A percentile compares a stretch with the other conserved stretches of the same genome.
phyloP scores from a whole-genome alignment of 495 filamentous ascomycete genomes.

The Antarctomyces pellizariae region DNA sequence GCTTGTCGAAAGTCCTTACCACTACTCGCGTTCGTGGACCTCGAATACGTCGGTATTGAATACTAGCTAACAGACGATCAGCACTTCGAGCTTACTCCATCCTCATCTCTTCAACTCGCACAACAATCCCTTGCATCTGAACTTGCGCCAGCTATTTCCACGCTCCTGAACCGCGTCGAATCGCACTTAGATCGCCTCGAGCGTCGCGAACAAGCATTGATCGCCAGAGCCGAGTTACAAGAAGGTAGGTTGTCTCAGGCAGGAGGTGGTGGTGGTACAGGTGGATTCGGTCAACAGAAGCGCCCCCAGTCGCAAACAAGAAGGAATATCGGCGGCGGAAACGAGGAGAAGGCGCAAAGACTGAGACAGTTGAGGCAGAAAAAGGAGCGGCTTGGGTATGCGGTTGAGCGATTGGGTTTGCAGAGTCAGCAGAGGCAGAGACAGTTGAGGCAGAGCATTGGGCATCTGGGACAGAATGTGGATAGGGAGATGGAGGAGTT shows the following conservation, averaged over 20 bases:
- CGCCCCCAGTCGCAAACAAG: slow-evolving; percentile 11
- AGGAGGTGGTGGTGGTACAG: slow-evolving; percentile 6
- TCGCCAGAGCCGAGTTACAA: slow-evolving; percentile 45
- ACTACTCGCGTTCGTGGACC: slow-evolving; percentile 34
- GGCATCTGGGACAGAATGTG: slow-evolving; percentile 4
- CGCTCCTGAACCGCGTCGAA: slow-evolving; percentile 37
- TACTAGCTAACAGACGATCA: slow-evolving; percentile 10
- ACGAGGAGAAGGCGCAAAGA: slow-evolving; percentile 29
- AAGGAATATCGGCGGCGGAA: slow-evolving; percentile 13
- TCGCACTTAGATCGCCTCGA: slow-evolving; percentile 51
- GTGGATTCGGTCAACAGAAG: slow-evolving; percentile 7
- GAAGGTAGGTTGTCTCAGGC: slow-evolving; percentile 36
- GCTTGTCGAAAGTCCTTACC: slow-evolving; percentile 43
- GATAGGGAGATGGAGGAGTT: background rate
- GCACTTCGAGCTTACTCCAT: slow-evolving; percentile 65
- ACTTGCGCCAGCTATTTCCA: slow-evolving; percentile 48
- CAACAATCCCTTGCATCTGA: slow-evolving; percentile 46
- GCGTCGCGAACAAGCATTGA: slow-evolving; percentile 41
- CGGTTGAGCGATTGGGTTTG: slow-evolving; percentile 45
- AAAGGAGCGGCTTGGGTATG: slow-evolving; percentile 58
- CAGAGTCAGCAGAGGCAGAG: slow-evolving; percentile 43
- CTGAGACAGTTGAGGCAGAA: slow-evolving; percentile 42
- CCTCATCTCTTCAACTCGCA: slow-evolving; percentile 39
- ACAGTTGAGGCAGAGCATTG: slow-evolving; percentile 59
- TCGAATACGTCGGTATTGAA: slow-evolving; percentile 1